Percentiles rank a stretch among this genome's conserved stretches.
Evolutionary conservation across 208 protist genomes (phyloP).

Genomic region (Crithidia expoeki): DNA sequence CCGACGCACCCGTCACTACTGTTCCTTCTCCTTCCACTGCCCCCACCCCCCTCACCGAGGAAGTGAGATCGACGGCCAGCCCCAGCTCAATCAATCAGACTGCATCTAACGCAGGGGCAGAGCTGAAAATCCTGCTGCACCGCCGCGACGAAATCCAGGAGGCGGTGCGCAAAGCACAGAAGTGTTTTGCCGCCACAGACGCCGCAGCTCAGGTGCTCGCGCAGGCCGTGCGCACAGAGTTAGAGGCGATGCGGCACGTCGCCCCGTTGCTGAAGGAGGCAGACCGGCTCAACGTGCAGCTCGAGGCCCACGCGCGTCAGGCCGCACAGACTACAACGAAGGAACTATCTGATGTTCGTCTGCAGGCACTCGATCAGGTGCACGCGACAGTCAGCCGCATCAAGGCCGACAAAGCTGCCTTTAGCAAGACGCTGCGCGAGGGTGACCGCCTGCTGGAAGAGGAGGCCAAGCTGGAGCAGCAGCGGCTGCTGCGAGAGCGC

Average conservation of each 20-base stretch:
- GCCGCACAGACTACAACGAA: slow-evolving; percentile 40
- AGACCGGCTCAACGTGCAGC: slow-evolving; percentile 26
- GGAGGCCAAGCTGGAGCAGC: slow-evolving; percentile 64
- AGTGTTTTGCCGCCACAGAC: slow-evolving; percentile 44
- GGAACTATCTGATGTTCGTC: slow-evolving; percentile 46
- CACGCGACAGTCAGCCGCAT: slow-evolving; percentile 30
- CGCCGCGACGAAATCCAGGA: slow-evolving; percentile 42
- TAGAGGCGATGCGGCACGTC: slow-evolving; percentile 25
- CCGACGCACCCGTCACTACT: not conserved
- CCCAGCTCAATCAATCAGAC: no score
- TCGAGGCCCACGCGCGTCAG: slow-evolving; percentile 37
- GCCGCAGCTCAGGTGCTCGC: slow-evolving; percentile 30
- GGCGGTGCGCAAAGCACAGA: slow-evolving; percentile 38
- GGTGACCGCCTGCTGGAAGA: slow-evolving; percentile 53
- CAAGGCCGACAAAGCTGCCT: slow-evolving; percentile 41
- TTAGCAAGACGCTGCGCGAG: slow-evolving; percentile 42
- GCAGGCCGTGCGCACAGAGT: slow-evolving; percentile 39
- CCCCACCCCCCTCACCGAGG: not conserved
- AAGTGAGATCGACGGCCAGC: no score
- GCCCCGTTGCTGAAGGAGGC: slow-evolving; percentile 38
- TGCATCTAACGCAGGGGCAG: not conserved
- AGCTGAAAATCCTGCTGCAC: slow-evolving; percentile 32
- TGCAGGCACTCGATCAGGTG: slow-evolving; percentile 53
- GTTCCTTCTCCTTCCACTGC: not conserved
- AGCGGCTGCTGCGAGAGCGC: slow-evolving; percentile 57